Conservation (phyloP, 139 green algal genomes). For the Micromonas pusilla region DNA sequence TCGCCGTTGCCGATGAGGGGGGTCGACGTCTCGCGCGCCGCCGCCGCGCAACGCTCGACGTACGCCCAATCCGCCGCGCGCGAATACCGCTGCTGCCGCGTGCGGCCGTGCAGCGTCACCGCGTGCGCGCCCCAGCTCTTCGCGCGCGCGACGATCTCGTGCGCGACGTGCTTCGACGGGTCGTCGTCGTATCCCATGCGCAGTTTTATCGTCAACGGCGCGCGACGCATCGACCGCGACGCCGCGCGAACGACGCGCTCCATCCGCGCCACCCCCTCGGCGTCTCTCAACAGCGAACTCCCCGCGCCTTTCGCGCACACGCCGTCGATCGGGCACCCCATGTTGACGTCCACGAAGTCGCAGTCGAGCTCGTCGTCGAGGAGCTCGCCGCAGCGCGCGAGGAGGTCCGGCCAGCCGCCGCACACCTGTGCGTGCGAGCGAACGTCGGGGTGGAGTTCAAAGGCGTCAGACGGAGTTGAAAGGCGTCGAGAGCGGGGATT, state of each 20-base stretch:
- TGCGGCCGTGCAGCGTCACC: conserved; percentile 89
- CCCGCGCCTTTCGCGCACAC: conserved; percentile 67
- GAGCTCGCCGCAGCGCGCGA: conserved; percentile 67
- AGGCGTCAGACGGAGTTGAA: no score
- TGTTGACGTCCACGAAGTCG: conserved; percentile 94
- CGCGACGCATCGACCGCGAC: neutral
- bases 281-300: conserved; percentile 68
- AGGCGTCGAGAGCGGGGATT: no score
- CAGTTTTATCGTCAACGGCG: conserved; percentile 84
- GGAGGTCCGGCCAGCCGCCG: conserved; percentile 71
- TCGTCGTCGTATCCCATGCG: conserved; percentile 54
- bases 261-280: conserved; percentile 41
- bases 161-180: conserved; percentile 37
- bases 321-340: conserved; percentile 85
- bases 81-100: conserved; percentile 80
- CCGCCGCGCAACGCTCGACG: conserved; percentile 19
- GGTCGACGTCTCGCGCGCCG: conserved; percentile 38
- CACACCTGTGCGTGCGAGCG: no score
- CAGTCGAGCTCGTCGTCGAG: conserved; percentile 58
- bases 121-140: conserved; percentile 66
- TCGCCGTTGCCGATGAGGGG: conserved; percentile 90
- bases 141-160: conserved; percentile 57
- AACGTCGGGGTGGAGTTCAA: no score
- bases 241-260: conserved; percentile 54
- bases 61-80: conserved; percentile 72